Base-by-base conservation (phyloP, 192 early-diverging fungal species). In the Diversispora eburnea region DNA sequence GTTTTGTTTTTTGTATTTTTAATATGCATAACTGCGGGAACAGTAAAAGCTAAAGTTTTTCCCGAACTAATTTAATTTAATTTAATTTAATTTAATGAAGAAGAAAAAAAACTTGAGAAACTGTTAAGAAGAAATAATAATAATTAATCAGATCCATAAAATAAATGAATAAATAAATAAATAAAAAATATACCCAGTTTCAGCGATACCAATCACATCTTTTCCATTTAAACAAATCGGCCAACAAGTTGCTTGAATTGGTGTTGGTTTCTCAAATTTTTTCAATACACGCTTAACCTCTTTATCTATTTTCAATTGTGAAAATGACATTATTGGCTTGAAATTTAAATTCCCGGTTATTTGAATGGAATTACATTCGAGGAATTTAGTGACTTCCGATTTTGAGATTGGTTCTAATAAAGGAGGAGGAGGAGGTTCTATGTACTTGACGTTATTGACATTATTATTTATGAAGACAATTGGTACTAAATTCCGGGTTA, bases 171-270 rank as follows among this genome's bases (percentile, higher is more conserved):
- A 56, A 72, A 70, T 46, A 56, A 60, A 74, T 43, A 70, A 42
- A 20, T 72, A 0, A 42, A 55, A 8, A 22, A 75, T 75, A 46
- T 76, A 82, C 81, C 97, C 97, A 47, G 97, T 99, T 79, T 97
- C 93, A 51, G 97, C 96, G 84, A 98, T 96, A 60, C 97, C 97
- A 52, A 98, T 86, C 13, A 94, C 80, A 82, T 99, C 95, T 67
- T 91, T 89, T 33, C 88, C 86, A 61, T 85, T 84, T 39, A 95
- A 84, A 73, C 93, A 79, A 54, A 93, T 88, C 15, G 95, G 94
- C 97, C 97, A 99, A 76, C 92, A 93, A 8, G 88, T 88, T 10
- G 94, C 91, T 83, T 99, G 97, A 70, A 99, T 97, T 10, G 93
- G 90, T 4, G 95, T 97, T 10, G 97, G 97, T 46, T 89, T 88